Evolutionary conservation across 495 filamentous ascomycete species (phyloP), one percentile per base, ranked within the genome.

Genomic region (Venustampulla echinocandica): DNA sequence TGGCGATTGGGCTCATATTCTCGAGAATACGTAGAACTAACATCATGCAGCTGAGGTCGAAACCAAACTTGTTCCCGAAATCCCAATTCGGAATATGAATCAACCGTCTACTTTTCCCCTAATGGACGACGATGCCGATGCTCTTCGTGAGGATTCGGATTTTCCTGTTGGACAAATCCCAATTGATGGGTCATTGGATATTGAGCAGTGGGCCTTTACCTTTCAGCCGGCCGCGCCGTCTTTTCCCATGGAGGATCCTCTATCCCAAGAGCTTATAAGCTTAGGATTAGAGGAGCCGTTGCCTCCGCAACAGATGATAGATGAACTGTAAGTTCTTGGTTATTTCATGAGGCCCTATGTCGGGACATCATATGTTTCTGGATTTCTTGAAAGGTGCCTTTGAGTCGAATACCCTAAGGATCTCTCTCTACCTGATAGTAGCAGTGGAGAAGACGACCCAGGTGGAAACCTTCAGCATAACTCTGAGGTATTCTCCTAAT

Each of bases 261-360:
- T 77, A 61, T 58, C 71, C 4, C 93, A 87, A 85, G 90, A 96
- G 55, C 82, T 98, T 79, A 90, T 97, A 38, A 80, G 84, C 20
- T 62, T 98, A 37, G 93, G 89, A 6, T 60, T 98, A 46, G 86
- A 95, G 44, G 92, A 98, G 60, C 85, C 92, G 34, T 67, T 97
- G 32, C 92, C 92, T 0, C 71, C 77, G 2, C 85, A 85, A 56
- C 88, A 95, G 46, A 83, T 87, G 14, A 84, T 95, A 37, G 82
- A 95, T 58, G 87, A 95, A 54, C 62, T 98, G 87, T 95, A 73
- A 56, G 79, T 69, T 13, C 28, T 4, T 35, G 4, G 18, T n/a
- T 14, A 10, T 14, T 15, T 5, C 5, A 35, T n/a, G 18, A 35
- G 4, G n/a, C n/a, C 4, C 11, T 7, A 4, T 35, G 18, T 35